These are phyloP conservation scores for Cymbidium sinense DNA, from an alignment of 106 monocot genomes.

Conservation along the genomic window DNA sequence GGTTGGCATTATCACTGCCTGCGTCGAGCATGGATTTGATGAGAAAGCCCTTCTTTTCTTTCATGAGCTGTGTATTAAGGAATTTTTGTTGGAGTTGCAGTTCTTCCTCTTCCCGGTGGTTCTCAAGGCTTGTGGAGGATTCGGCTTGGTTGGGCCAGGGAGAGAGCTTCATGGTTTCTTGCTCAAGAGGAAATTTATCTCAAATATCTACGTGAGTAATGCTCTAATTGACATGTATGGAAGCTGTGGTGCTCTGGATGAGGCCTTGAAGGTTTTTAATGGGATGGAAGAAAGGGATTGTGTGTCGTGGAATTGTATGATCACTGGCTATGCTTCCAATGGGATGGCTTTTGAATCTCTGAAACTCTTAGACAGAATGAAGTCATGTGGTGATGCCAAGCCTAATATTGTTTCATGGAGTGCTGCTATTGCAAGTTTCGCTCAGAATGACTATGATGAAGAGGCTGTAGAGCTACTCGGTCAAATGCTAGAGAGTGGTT, in stretches of 20 bases:
- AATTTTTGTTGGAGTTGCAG: conserved; percentile 21
- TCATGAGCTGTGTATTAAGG: conserved; percentile 8
- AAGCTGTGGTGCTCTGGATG: conserved; percentile 26
- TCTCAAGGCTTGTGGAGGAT: conserved; percentile 27
- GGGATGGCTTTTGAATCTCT: conserved; percentile 28
- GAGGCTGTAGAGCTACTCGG: conserved; percentile 28
- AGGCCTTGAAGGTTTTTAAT: conserved; percentile 20
- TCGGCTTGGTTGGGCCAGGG: conserved; percentile 16
- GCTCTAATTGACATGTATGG: conserved; percentile 49
- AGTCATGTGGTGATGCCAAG: conserved; percentile 2
- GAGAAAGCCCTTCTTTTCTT: conserved; percentile 20
- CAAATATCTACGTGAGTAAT: conserved; percentile 40
- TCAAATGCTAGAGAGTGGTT: conserved; percentile 20
- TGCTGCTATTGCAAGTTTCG: conserved; percentile 31
- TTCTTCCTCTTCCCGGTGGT: conserved; percentile 46
- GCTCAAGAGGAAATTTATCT: conserved; percentile 18
- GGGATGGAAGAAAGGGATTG: conserved; percentile 31
- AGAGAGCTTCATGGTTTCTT: conserved; percentile 36
- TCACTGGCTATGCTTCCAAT: conserved; percentile 20
- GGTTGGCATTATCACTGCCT: conserved; percentile 27
- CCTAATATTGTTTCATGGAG: conserved; percentile 48
- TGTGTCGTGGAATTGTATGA: conserved; percentile 46
- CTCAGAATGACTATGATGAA: conserved; percentile 30
- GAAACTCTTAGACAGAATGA: conserved; percentile 26
- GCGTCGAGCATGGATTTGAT: conserved; percentile 17